These are phyloP conservation scores for Erythrophleum ivorense DNA, from an alignment of 331 rosid species.

Conservation along the genomic window DNA sequence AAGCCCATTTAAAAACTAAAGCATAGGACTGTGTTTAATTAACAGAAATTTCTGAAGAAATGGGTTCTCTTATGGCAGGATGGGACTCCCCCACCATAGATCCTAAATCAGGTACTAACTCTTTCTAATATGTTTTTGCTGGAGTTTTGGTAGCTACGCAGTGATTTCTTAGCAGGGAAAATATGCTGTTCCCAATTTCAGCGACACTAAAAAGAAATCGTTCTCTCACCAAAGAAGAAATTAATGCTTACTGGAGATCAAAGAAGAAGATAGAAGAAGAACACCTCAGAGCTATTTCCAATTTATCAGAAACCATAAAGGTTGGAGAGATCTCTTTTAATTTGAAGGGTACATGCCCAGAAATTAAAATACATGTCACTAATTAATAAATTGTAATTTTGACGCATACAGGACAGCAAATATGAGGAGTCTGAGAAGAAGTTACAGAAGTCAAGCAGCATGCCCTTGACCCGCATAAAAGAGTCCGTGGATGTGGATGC, in stretches of 20 bases:
- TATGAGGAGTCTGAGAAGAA: slow-evolving; percentile 22
- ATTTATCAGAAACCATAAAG: slow-evolving; percentile 37
- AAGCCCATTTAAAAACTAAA: neutral
- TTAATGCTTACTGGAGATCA: slow-evolving; percentile 66
- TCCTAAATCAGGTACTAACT: slow-evolving; percentile 53
- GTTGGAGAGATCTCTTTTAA: slow-evolving; percentile 32
- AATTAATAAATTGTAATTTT: neutral
- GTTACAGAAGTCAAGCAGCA: slow-evolving; percentile 47
- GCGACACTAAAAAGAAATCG: slow-evolving; percentile 50
- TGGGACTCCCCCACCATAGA: slow-evolving; percentile 59
- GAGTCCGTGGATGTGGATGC: slow-evolving; percentile 31
- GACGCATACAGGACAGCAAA: neutral
- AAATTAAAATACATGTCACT: neutral
- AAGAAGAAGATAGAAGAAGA: slow-evolving; percentile 61
- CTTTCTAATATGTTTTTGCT: neutral
- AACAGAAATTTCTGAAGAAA: slow-evolving; percentile 12
- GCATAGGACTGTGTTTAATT: neutral
- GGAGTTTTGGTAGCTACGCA: neutral
- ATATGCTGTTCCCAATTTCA: neutral
- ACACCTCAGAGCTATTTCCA: slow-evolving; percentile 57
- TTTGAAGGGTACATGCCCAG: too few relatives aligned
- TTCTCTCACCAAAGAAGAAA: slow-evolving; percentile 70
- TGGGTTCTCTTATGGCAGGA: slow-evolving; percentile 89
- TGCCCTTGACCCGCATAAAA: slow-evolving; percentile 37
- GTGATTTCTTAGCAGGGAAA: neutral